A percentile compares a stretch with the other conserved stretches of the same genome.
Conservation (phyloP, 495 filamentous ascomycete species). For the Penicillium cinerascens region DNA sequence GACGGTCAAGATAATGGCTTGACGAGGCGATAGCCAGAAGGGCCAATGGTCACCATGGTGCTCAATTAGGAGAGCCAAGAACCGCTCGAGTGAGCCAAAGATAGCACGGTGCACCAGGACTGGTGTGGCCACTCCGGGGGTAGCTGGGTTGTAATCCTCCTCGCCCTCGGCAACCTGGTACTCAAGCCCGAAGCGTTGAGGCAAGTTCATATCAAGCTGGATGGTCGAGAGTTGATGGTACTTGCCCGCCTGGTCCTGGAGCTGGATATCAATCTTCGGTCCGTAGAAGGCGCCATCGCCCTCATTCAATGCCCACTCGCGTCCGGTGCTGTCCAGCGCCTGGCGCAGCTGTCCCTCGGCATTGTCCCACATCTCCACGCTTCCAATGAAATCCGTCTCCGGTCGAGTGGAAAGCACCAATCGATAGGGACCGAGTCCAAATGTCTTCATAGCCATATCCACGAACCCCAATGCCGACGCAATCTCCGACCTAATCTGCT, state of each 20-base stretch:
- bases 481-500: constrained; percentile 81
- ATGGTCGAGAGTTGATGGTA: constrained; percentile 90
- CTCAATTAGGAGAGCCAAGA: constrained; percentile 85
- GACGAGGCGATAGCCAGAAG: constrained; percentile 86
- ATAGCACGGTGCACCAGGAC: constrained; percentile 89
- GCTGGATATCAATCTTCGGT: constrained; percentile 89
- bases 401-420: constrained; percentile 81
- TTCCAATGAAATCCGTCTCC: constrained; percentile 72
- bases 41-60: constrained; percentile 80
- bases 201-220: constrained; percentile 91
- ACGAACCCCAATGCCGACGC: constrained; percentile 76
- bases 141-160: constrained; percentile 66
- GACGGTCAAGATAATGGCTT: constrained; percentile 74
- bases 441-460: constrained; percentile 68
- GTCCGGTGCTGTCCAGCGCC: constrained; percentile 63
- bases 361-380: constrained; percentile 72
- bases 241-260: constrained; percentile 79
- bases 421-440: constrained; percentile 70
- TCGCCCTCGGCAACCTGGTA: constrained; percentile 57
- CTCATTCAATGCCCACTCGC: constrained; percentile 66
- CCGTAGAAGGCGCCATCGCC: constrained; percentile 95
- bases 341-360: constrained; percentile 71
- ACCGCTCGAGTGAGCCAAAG: constrained; percentile 79
- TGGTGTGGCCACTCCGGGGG: constrained; percentile 64
- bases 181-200: constrained; percentile 72